phyloP scores from a whole-genome alignment of 805 yeast genomes.

The Sugiyamaella marilandica region DNA sequence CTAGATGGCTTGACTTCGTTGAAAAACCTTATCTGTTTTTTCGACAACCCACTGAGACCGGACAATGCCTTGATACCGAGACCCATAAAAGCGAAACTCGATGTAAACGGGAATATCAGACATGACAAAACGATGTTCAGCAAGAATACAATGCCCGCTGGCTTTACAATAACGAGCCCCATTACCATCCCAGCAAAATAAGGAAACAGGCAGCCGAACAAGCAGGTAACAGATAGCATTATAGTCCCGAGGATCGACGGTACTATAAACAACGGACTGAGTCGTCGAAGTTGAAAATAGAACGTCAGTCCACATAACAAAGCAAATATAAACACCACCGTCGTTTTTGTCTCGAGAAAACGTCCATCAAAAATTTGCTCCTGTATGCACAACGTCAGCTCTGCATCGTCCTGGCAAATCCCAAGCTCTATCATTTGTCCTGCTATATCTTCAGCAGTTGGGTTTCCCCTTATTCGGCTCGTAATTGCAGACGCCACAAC shows the following conservation, averaged over 20 bases:
- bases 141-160: slow-evolving; percentile 26
- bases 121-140: slow-evolving; percentile 21
- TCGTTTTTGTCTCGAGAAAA: slow-evolving; percentile 19
- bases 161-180: slow-evolving; percentile 22
- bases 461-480: slow-evolving; percentile 23
- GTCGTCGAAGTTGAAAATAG: slow-evolving; percentile 18
- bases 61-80: slow-evolving; percentile 14
- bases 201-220: slow-evolving; percentile 24
- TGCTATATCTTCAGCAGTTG: slow-evolving; percentile 13
- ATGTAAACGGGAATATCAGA: slow-evolving; percentile 28
- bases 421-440: slow-evolving; percentile 19
- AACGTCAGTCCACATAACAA: slow-evolving; percentile 20
- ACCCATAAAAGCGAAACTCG: slow-evolving; percentile 23
- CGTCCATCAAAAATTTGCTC: slow-evolving; percentile 22
- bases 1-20: slow-evolving; percentile 17
- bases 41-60: slow-evolving; percentile 14
- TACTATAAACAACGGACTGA: slow-evolving; percentile 19
- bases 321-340: slow-evolving; percentile 25
- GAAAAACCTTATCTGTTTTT: slow-evolving; percentile 11
- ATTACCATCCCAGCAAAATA: slow-evolving; percentile 20
- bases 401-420: slow-evolving; percentile 18
- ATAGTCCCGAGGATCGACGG: slow-evolving; percentile 27
- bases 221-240: slow-evolving; percentile 19
- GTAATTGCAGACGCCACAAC: slow-evolving; percentile 26
- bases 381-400: slow-evolving; percentile 18